Base-by-base conservation (phyloP, 495 filamentous ascomycete genomes). In the Astrocystis sublimbata region DNA sequence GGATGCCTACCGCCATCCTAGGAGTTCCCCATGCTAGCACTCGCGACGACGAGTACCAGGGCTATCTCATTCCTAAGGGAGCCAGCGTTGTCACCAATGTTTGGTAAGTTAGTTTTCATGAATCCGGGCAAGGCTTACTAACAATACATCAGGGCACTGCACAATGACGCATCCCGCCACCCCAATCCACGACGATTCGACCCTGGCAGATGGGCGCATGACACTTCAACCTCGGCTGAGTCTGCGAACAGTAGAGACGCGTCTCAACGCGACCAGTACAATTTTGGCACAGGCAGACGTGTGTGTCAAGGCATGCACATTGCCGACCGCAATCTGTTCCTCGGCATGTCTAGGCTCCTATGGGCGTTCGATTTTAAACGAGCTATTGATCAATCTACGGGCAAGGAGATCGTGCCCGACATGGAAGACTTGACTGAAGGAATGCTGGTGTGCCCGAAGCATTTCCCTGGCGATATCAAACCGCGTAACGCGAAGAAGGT, bases 261-360 rank as follows among this genome's bases (percentile, higher is more conserved):
- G 35, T 33, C 33, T 36, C 28, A 41, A 36, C 15, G 52, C 26
- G 52, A 55, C 17, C 52, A 68, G 17, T 71, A 74, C 2, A 68
- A 62, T 3, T 87, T 83, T 62, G 84, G 84, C 2, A 80, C 78
- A n/a, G 85, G 84, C 0, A 74, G 83, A 4, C 75, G 84, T 0
- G 69, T 83, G 6, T 87, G 85, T 52, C 76, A 78, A 0, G 85
- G 83, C 0, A 54, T 81, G 19, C 65, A 75, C 6, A 65, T 87
- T 0, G 86, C 84, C 0, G 84, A 85, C 42, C 72, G 73, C 1
- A 80, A 70, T 3, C 46, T 87, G 8, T 86, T 75, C 61, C 23
- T 85, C 0, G 73, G 62, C 21, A 68, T 81, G 3, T 71, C 81
- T 0, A 70, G 78, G 23, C 57, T 82, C 0, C 60, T 88, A 15